Percentiles rank a stretch among this genome's conserved stretches.
Conservation (phyloP, 345 rosid genomes). For the Stellera chamaejasme region DNA sequence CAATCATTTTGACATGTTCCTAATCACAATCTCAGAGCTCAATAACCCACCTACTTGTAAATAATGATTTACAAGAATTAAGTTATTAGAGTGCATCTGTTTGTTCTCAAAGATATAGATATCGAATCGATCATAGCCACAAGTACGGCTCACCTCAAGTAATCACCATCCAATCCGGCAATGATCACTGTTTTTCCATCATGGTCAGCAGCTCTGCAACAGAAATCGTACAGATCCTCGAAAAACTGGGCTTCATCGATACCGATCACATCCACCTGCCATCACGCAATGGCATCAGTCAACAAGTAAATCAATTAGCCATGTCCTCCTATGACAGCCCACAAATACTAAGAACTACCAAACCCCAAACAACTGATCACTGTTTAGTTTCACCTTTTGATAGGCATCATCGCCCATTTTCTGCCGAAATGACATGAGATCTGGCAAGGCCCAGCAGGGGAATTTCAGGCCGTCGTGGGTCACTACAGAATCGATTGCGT, state of each 20-base stretch:
- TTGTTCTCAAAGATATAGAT: too few species aligned
- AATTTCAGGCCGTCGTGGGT: constrained; percentile 75
- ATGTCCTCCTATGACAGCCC: too few species aligned
- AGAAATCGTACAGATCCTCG: constrained; percentile 88
- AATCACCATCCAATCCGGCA: constrained; percentile 91
- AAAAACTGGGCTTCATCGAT: constrained; percentile 95
- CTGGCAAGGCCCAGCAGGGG: constrained; percentile 75
- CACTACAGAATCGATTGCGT: constrained; percentile 67
- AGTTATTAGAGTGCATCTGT: too few species aligned
- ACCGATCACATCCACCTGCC: constrained; percentile 85
- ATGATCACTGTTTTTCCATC: constrained; percentile 72
- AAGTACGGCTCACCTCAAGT: constrained; percentile 43
- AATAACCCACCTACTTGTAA: too few species aligned
- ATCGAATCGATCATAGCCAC: too few species aligned
- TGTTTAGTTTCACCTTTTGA: constrained; percentile 28
- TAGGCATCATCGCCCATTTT: constrained; percentile 58
- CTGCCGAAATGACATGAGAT: constrained; percentile 49
- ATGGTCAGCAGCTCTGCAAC: constrained; percentile 70
- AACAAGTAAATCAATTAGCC: neutral
- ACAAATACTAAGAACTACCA: neutral
- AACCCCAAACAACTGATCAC: neutral
- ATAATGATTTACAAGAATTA: too few species aligned
- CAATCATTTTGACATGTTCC: too few species aligned
- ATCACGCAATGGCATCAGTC: too few species aligned
- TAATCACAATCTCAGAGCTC: too few species aligned